A percentile compares a stretch with the other conserved stretches of the same genome.
Conservation (phyloP, 106 monocot genomes). For the Dendrobium huoshanense region DNA sequence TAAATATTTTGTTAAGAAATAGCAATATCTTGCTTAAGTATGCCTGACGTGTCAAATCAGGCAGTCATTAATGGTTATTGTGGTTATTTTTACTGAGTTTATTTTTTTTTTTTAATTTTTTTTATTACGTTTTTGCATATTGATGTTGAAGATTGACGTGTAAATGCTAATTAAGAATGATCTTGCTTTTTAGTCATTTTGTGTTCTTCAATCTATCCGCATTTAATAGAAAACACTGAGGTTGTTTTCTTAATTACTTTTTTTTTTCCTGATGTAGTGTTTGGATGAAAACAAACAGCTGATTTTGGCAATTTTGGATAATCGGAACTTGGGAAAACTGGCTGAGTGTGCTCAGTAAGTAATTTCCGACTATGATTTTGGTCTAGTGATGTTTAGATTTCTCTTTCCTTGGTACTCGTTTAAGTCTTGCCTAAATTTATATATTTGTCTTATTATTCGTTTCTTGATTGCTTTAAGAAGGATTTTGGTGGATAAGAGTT, state of each 20-base stretch:
- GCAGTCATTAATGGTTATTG: background rate
- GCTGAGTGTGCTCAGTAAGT: constrained; percentile 69
- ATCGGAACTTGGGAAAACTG: constrained; percentile 64
- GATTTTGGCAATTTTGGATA: constrained; percentile 50
- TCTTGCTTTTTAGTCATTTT: background rate
- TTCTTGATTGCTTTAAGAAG: too few relatives aligned
- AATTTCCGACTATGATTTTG: background rate
- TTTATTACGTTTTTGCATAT: background rate
- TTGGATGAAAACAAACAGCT: constrained; percentile 35
- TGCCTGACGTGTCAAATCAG: background rate
- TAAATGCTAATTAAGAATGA: background rate
- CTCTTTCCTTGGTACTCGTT: background rate
- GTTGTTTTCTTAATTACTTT: background rate
- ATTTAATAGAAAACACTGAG: background rate
- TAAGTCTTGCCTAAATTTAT: background rate
- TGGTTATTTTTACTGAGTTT: background rate
- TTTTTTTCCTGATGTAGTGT: constrained; percentile 14
- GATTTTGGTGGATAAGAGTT: background rate
- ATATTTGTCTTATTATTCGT: background rate
- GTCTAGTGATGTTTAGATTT: background rate
- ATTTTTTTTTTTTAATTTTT: background rate
- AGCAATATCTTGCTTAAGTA: background rate
- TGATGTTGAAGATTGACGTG: background rate
- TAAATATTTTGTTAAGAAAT: background rate
- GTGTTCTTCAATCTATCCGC: too few relatives aligned